A percentile compares a stretch with the other conserved stretches of the same genome.
These are phyloP conservation scores for Podospora comata DNA, from an alignment of 495 filamentous ascomycete species.

Conservation along the genomic window DNA sequence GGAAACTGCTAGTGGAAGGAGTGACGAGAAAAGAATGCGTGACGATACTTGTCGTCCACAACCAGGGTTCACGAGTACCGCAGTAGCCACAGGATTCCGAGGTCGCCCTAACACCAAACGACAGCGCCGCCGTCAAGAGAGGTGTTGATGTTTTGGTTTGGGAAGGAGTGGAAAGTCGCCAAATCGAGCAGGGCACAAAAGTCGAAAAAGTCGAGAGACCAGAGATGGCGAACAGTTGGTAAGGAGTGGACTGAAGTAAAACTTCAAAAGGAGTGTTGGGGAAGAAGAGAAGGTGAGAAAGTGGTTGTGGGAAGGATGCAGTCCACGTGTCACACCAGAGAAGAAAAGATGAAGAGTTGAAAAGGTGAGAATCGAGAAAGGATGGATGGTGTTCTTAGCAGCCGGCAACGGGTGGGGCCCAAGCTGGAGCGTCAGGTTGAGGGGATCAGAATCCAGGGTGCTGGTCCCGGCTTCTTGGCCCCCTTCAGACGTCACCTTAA, in stretches of 20 bases:
- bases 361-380: conserved; percentile 10
- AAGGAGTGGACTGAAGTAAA: conserved; percentile 40
- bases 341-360: conserved; percentile 16
- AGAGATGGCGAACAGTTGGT: conserved; percentile 6
- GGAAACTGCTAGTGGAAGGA: conserved; percentile 37
- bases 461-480: conserved; percentile 27
- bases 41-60: conserved; percentile 14
- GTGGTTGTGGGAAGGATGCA: conserved; percentile 22
- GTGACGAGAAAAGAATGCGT: conserved; percentile 33
- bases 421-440: conserved; percentile 12
- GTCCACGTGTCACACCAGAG: conserved; percentile 17
- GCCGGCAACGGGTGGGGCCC: conserved; percentile 18
- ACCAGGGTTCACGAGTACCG: conserved; percentile 24
- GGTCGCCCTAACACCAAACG: conserved; percentile 17
- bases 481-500: conserved; percentile 24
- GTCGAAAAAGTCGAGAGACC: conserved; percentile 5
- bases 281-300: conserved; percentile 24
- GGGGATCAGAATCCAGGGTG: conserved; percentile 15
- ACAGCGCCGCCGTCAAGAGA: conserved; percentile 24
- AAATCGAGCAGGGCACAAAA: conserved; percentile 17
- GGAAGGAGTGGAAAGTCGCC: conserved; percentile 36
- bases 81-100: conserved; percentile 8
- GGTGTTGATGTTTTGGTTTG: conserved; percentile 10
- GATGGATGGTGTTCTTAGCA: conserved; percentile 12
- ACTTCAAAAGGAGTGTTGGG: conserved; percentile 27